Percentiles rank a stretch among this genome's conserved stretches.
phyloP scores from a whole-genome alignment of 495 filamentous ascomycete genomes.

The Talaromyces nanjingensis region DNA sequence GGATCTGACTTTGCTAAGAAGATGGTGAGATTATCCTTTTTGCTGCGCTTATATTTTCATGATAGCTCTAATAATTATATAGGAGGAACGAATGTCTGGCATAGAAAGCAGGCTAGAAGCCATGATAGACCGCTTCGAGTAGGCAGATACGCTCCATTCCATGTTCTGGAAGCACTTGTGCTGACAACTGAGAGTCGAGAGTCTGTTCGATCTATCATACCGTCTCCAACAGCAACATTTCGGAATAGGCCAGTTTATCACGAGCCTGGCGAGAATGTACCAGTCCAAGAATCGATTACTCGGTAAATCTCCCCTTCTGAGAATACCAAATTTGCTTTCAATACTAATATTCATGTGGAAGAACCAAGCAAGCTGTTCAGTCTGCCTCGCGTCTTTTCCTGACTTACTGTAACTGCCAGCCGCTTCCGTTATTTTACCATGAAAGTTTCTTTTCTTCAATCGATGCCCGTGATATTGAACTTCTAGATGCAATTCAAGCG shows the following conservation, averaged over 20 bases:
- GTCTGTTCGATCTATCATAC: neutral
- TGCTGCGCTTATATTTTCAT: neutral
- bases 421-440: constrained; percentile 29
- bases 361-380: neutral
- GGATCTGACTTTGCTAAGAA: constrained; percentile 14
- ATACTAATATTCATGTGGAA: neutral
- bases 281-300: neutral
- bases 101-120: constrained; percentile 33
- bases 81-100: constrained; percentile 32
- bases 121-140: constrained; percentile 22
- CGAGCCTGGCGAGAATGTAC: neutral
- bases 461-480: constrained; percentile 22
- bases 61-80: neutral
- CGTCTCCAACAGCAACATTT: neutral
- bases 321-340: neutral
- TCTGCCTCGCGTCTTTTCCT: constrained; percentile 17
- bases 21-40: constrained; percentile 10
- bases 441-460: constrained; percentile 18
- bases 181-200: neutral
- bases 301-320: neutral
- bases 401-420: constrained; percentile 31
- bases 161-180: neutral
- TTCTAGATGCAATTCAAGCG: constrained; percentile 30
- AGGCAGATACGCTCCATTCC: neutral
- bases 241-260: neutral